Evolutionary conservation across 1,284 basidiomycete genomes (phyloP), one percentile per base, ranked within the genome.

Genomic region (Neonothopanus nambi): DNA sequence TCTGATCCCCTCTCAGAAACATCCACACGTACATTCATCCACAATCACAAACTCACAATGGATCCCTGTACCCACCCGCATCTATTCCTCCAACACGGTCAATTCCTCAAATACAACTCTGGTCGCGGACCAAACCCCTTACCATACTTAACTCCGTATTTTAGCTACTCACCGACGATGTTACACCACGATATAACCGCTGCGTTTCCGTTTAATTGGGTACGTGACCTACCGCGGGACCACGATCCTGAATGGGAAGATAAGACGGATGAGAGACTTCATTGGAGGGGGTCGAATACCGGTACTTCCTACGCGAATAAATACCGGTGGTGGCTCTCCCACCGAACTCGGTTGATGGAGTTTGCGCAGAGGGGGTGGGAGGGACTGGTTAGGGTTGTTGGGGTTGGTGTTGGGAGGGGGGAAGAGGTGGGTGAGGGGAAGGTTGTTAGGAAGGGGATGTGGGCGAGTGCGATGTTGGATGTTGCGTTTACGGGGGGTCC

Each of bases 241-340:
- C 63, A 72, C 43, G 82, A 87, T 62, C 73, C 79, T 0, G 66
- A 65, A 0, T 89, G 83, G 80, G 78, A 79, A 26, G 70, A 76
- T 18, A 87, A 82, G 67, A 58, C 68, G 5, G 78, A 86, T 54
- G 77, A 82, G 37, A 64, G 79, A 26, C 61, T 89, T 26, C 65
- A 79, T 20, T 89, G 87, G 87, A 73, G 87, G 17, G 87, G 87
- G 3, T 79, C 76, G 45, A 85, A 79, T 46, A 88, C 87, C 0
- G 87, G 86, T 1, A 85, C 87, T 40, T 70, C 67, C 49, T 74
- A 76, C 44, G 65, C 64, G 6, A 59, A 65, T 2, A 57, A 54
- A 1, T 57, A 66, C 12, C 64, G 65, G 15, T 81, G 78, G 79
- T 64, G 63, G 54, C 55, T 72, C 20, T 67, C 65, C 2, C 79